Evolutionary conservation across 345 rosid genomes (phyloP).

Genomic region (Gossypium mustelinum): DNA sequence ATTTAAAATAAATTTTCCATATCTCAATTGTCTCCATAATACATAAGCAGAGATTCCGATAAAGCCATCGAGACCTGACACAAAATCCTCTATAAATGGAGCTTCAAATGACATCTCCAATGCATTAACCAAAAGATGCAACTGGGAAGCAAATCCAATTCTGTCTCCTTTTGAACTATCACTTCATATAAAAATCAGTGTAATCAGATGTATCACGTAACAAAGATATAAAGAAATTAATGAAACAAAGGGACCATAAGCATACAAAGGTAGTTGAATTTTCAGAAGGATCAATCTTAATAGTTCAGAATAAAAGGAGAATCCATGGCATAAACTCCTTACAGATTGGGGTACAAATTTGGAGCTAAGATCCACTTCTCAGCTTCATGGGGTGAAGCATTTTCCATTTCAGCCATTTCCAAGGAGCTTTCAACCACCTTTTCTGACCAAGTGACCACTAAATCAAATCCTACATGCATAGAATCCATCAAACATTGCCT

Average conservation of each 20-base stretch:
- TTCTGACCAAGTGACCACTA: conserved; percentile 69
- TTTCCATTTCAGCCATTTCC: conserved; percentile 97
- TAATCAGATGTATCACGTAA: conserved; percentile 14
- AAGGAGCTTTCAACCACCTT: conserved; percentile 68
- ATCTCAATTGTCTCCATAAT: conserved; percentile 15
- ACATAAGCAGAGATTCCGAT: conserved; percentile 13
- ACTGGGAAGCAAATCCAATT: conserved; percentile 79
- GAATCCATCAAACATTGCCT: conserved; percentile 23
- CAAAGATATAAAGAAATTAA: conserved; percentile 18
- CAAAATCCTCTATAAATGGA: conserved; percentile 91
- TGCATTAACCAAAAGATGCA: conserved; percentile 70
- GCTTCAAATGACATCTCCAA: conserved; percentile 62
- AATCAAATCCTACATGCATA: conserved; percentile 59
- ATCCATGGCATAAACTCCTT: conserved; percentile 32
- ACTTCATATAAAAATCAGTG: conserved; percentile 34
- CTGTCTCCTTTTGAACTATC: conserved; percentile 53
- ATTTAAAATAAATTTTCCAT: conserved; percentile 10
- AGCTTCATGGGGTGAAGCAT: conserved; percentile 87
- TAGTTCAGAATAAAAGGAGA: conserved; percentile 2
- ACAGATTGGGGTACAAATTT: conserved; percentile 57
- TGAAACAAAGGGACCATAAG: conserved; percentile 13
- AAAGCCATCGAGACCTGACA: conserved; percentile 59
- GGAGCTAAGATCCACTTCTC: conserved; percentile 75
- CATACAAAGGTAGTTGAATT: not conserved
- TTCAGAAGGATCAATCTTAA: not conserved